Conservation (phyloP, 2,329 filamentous ascomycete species). For the Colletotrichum lini region DNA sequence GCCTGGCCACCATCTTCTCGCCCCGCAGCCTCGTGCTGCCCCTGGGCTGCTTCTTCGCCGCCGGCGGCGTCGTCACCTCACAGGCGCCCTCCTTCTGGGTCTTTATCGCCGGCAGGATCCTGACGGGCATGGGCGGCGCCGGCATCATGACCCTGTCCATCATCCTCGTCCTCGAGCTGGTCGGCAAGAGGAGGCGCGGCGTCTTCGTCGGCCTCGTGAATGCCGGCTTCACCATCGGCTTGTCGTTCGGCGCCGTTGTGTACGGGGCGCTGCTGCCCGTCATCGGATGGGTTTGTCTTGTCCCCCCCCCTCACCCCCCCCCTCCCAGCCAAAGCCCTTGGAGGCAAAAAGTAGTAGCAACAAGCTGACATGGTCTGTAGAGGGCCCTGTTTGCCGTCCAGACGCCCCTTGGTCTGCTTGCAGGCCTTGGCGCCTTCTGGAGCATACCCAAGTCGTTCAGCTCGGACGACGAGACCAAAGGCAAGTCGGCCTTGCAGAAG, state of each 20-base stretch:
- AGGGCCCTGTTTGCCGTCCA: conserved; percentile 82
- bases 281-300: conserved; percentile 75
- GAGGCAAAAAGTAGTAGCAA: neutral
- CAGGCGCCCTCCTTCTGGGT: conserved; percentile 69
- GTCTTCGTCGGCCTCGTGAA: conserved; percentile 83
- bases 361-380: conserved; percentile 55
- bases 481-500: conserved; percentile 63
- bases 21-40: conserved; percentile 75
- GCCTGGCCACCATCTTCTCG: conserved; percentile 81
- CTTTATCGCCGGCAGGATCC: conserved; percentile 78
- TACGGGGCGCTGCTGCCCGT: conserved; percentile 74
- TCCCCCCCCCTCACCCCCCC: neutral
- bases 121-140: conserved; percentile 79
- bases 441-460: conserved; percentile 70
- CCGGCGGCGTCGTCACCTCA: conserved; percentile 77
- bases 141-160: conserved; percentile 81
- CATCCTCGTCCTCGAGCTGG: conserved; percentile 83
- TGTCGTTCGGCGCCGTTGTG: conserved; percentile 79
- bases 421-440: conserved; percentile 74
- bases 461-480: conserved; percentile 53
- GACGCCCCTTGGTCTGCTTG: conserved; percentile 72
- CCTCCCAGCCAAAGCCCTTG: neutral
- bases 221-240: conserved; percentile 78
- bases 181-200: conserved; percentile 76
- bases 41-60: conserved; percentile 69